Conservation (phyloP, 108 stramenopile species). For the Tribonema minus region DNA sequence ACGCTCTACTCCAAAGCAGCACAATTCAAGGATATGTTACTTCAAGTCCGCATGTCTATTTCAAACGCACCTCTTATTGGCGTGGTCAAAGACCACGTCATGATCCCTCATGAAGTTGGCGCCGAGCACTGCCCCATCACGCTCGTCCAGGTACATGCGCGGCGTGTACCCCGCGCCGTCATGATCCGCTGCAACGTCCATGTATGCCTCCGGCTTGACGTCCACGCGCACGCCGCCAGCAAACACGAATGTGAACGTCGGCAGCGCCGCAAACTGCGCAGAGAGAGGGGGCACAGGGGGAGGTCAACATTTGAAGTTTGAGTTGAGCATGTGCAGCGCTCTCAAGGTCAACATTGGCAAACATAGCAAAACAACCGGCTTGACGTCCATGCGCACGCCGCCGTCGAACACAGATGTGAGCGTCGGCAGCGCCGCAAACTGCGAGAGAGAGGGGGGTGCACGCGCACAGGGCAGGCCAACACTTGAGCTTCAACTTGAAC, state of each 20-base stretch:
- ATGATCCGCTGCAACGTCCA: slow-evolving; percentile 25
- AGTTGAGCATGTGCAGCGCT: too few species aligned
- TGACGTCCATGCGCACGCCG: slow-evolving; percentile 40
- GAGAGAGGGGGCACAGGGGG: too few species aligned
- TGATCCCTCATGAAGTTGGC: not conserved
- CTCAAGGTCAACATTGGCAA: too few species aligned
- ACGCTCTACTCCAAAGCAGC: too few species aligned
- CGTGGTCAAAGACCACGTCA: not conserved
- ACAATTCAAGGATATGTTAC: too few species aligned
- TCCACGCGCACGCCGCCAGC: slow-evolving; percentile 41
- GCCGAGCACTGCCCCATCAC: not conserved
- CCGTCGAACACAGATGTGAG: slow-evolving; percentile 47
- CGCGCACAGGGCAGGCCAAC: too few species aligned
- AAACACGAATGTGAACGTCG: slow-evolving; percentile 59
- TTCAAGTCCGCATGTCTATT: too few species aligned
- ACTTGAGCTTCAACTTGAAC: too few species aligned
- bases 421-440: slow-evolving; percentile 74
- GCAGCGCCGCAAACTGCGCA: too few species aligned
- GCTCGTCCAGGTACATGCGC: not conserved
- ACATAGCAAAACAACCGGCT: too few species aligned
- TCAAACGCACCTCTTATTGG: not conserved
- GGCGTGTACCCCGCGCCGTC: not conserved
- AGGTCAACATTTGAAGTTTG: too few species aligned
- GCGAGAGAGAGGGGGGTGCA: too few species aligned
- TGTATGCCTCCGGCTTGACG: slow-evolving; percentile 35